A percentile compares a stretch with the other conserved stretches of the same genome.
Conservation (phyloP, 352 stramenopile genomes). For the Phytopythium helicoides region DNA sequence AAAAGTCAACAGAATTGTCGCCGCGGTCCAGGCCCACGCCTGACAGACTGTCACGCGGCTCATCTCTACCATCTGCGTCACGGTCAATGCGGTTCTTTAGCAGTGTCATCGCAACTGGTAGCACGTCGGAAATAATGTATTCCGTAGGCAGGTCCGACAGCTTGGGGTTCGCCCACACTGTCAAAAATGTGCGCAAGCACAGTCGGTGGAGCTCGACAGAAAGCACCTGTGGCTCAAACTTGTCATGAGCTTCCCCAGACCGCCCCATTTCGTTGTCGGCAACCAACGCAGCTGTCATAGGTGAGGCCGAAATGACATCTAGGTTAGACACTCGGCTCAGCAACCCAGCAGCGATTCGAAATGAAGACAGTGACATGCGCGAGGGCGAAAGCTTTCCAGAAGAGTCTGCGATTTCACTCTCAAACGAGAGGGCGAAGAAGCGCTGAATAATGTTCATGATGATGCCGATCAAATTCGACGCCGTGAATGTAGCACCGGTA, state of each 20-base stretch:
- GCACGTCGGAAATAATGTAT: slow-evolving; percentile 53
- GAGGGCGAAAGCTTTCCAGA: slow-evolving; percentile 15
- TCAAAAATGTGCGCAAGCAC: slow-evolving; percentile 51
- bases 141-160: slow-evolving; percentile 44
- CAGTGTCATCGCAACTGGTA: slow-evolving; percentile 70
- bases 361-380: slow-evolving; percentile 66
- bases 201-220: slow-evolving; percentile 63
- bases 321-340: slow-evolving; percentile 70
- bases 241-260: slow-evolving; percentile 7
- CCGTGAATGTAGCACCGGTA: slow-evolving; percentile 23
- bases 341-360: slow-evolving; percentile 58
- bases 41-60: slow-evolving; percentile 3
- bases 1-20: slow-evolving; percentile 1
- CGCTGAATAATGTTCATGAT: slow-evolving; percentile 50
- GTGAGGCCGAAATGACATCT: slow-evolving; percentile 56
- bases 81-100: slow-evolving; percentile 72
- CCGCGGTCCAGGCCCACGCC: slow-evolving; percentile 17
- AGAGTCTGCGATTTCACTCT: slow-evolving; percentile 5
- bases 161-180: slow-evolving; percentile 55
- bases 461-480: slow-evolving; percentile 46
- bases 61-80: slow-evolving; percentile 22
- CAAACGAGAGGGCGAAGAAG: slow-evolving; percentile 28
- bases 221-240: slow-evolving; percentile 51
- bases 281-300: slow-evolving; percentile 59
- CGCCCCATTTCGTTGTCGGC: slow-evolving; percentile 38